phyloP scores from a whole-genome alignment of 345 rosid species.

The Pseudoturritis turrita region DNA sequence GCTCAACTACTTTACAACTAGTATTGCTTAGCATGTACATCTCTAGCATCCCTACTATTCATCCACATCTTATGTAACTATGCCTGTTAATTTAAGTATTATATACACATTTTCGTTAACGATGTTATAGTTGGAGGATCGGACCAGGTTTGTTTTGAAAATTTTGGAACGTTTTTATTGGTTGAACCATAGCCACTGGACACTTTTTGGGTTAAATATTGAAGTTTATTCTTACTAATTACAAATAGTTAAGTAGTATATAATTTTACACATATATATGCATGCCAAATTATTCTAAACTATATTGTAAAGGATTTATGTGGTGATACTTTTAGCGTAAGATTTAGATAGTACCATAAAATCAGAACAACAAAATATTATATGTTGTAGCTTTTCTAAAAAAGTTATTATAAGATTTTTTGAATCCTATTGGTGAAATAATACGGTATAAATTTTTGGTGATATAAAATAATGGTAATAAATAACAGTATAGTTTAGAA shows the following conservation, averaged over 20 bases:
- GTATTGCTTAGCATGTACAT: constrained; percentile 16
- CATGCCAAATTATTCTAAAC: no score
- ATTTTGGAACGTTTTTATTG: not conserved
- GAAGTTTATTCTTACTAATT: not conserved
- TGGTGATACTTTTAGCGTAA: no score
- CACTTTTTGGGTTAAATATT: not conserved
- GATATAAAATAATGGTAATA: no score
- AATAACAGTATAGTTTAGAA: no score
- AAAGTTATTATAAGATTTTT: no score
- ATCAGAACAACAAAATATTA: no score
- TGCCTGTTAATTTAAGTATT: not conserved
- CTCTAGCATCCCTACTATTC: constrained; percentile 9
- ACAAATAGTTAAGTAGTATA: not conserved
- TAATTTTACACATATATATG: no score
- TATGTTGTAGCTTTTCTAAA: no score
- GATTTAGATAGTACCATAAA: no score
- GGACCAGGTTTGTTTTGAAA: not conserved
- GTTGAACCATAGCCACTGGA: not conserved
- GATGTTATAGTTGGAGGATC: not conserved
- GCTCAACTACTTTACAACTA: constrained; percentile 16
- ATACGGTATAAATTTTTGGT: no score
- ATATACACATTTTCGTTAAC: not conserved
- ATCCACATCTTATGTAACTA: constrained; percentile 10
- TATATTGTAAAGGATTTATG: no score
- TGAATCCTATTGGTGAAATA: no score